Percentiles rank a stretch among this genome's conserved stretches.
Evolutionary conservation across 495 filamentous ascomycete species (phyloP).

Genomic region (Penicillium coprophilum): DNA sequence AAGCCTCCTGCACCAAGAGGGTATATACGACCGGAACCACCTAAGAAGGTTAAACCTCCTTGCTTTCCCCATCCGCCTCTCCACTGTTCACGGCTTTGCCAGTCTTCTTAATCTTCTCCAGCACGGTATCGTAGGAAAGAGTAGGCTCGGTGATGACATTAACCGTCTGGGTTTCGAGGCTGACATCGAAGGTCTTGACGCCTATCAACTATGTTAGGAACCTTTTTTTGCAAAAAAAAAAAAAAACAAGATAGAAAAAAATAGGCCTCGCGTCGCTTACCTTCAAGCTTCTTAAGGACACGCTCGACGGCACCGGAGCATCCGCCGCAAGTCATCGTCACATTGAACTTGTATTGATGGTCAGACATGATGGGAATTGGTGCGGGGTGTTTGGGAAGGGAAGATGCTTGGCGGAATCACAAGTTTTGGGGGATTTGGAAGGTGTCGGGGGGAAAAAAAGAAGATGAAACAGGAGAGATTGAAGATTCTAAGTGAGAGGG

Average conservation of each 20-base stretch:
- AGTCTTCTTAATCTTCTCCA: slow-evolving; percentile 90
- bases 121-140: slow-evolving; percentile 75
- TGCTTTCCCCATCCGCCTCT: slow-evolving; percentile 55
- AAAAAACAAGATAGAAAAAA: not conserved
- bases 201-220: slow-evolving; percentile 50
- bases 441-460: not conserved
- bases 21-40: not conserved
- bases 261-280: slow-evolving; percentile 46
- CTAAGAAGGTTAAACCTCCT: slow-evolving; percentile 29
- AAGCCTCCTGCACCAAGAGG: not conserved
- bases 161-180: slow-evolving; percentile 78
- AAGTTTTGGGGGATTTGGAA: not conserved
- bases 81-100: slow-evolving; percentile 83
- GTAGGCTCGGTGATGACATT: slow-evolving; percentile 62
- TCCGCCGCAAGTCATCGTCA: slow-evolving; percentile 67
- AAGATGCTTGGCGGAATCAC: slow-evolving; percentile 6
- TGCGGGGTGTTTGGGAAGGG: slow-evolving; percentile 7
- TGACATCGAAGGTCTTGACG: slow-evolving; percentile 82
- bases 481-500: no score
- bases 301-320: slow-evolving; percentile 76
- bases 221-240: no score
- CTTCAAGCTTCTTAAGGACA: slow-evolving; percentile 93
- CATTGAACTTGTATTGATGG: slow-evolving; percentile 69
- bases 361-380: slow-evolving; percentile 48
- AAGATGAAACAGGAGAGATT: not conserved